Evolutionary conservation across 106 monocot species (phyloP).

Genomic region (Xerophyta viscosa): DNA sequence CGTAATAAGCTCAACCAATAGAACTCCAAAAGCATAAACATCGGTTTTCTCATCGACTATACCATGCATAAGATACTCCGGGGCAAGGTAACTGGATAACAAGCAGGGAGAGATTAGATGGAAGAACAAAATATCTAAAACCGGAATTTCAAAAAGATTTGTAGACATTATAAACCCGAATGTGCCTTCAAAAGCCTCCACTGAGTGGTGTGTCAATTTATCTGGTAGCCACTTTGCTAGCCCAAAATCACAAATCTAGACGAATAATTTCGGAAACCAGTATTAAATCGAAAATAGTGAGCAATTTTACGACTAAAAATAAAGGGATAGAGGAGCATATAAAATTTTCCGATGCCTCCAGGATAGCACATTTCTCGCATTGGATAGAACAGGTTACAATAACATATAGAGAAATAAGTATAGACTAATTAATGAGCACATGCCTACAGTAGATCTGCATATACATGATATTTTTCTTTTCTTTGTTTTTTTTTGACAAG

Average conservation of each 20-base stretch:
- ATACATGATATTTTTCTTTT: no score
- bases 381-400: no score
- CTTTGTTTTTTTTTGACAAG: no score
- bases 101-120: background rate
- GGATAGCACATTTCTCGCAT: no score
- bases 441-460: no score
- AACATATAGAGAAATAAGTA: no score
- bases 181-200: conserved; percentile 65
- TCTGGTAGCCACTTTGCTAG: conserved; percentile 85
- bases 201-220: conserved; percentile 53
- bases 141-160: no score
- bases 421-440: no score
- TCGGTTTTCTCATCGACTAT: conserved; percentile 81
- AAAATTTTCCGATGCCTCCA: no score
- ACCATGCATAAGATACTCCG: conserved; percentile 72
- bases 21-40: conserved; percentile 65
- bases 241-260: conserved; percentile 90
- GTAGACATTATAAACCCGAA: conserved; percentile 45
- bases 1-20: conserved; percentile 71
- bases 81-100: conserved; percentile 61
- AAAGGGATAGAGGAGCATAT: no score
- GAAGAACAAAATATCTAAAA: background rate
- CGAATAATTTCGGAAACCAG: background rate
- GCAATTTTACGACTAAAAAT: no score
- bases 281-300: no score